phyloP scores from a whole-genome alignment of 2,329 filamentous ascomycete genomes.

The Aspergillus fijiensis region DNA sequence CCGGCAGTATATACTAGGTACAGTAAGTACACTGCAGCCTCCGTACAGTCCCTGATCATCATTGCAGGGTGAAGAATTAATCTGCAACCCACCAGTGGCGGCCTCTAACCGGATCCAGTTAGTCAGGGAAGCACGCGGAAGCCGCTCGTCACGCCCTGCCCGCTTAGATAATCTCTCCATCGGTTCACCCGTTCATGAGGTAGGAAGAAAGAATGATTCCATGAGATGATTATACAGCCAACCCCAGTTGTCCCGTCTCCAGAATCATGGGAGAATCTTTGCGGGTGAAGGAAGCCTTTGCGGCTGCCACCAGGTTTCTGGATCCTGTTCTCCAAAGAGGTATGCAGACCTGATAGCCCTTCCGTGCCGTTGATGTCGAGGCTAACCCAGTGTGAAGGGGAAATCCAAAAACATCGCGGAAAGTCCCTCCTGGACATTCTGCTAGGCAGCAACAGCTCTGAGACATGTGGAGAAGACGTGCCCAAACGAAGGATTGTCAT shows the following conservation, averaged over 20 bases:
- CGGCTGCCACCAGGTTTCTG: conserved; percentile 37
- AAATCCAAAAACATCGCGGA: conserved; percentile 38
- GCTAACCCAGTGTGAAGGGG: conserved; percentile 39
- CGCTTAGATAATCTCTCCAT: conserved; percentile 3
- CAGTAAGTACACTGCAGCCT: too few species aligned
- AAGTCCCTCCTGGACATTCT: conserved; percentile 38
- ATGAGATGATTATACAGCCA: neutral
- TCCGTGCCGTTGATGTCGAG: conserved; percentile 7
- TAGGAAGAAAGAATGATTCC: neutral
- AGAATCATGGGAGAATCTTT: conserved; percentile 30
- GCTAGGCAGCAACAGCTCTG: conserved; percentile 12
- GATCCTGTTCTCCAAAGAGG: conserved; percentile 43
- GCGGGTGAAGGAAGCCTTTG: conserved; percentile 33
- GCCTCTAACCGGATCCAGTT: neutral
- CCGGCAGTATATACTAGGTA: too few species aligned
- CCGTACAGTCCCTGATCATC: too few species aligned
- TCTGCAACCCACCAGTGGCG: neutral
- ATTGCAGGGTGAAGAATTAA: neutral
- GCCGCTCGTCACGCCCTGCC: too few species aligned
- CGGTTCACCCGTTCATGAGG: neutral
- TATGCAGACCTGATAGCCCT: conserved; percentile 28
- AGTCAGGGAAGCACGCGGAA: neutral
- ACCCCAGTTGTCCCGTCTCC: neutral
- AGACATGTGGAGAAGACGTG: conserved; percentile 16
- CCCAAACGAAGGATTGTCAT: conserved; percentile 31